Evolutionary conservation across 1,284 basidiomycete species (phyloP).

Genomic region (Ustilago loliicola): DNA sequence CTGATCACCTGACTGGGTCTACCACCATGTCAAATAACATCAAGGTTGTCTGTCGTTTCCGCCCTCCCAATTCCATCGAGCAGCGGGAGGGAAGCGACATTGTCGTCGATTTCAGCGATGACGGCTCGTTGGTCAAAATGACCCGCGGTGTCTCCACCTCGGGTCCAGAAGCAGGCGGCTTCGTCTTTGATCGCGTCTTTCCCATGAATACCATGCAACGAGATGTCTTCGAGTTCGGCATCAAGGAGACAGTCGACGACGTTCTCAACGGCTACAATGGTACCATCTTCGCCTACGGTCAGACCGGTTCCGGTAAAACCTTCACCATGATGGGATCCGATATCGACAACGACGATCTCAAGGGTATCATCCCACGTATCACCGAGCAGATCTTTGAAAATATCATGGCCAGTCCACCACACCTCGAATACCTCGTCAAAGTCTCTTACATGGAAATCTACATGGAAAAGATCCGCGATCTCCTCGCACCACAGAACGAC

Average conservation of each 20-base stretch:
- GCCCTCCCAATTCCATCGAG: slow-evolving; percentile 93
- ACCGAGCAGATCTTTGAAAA: slow-evolving; percentile 99
- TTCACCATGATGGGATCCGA: slow-evolving; percentile 80
- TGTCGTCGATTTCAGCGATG: slow-evolving; percentile 86
- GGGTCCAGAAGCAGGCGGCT: slow-evolving; percentile 79
- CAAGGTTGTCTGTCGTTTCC: slow-evolving; percentile 76
- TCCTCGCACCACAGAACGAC: slow-evolving; percentile 96
- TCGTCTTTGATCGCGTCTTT: slow-evolving; percentile 97
- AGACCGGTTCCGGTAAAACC: slow-evolving; percentile 81
- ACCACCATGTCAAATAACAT: slow-evolving; percentile 64
- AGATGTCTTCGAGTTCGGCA: slow-evolving; percentile 98
- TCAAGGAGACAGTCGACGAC: slow-evolving; percentile 83
- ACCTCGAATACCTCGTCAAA: slow-evolving; percentile 98
- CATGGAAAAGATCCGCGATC: slow-evolving; percentile 93
- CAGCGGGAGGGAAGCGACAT: slow-evolving; percentile 87
- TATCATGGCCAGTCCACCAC: slow-evolving; percentile 93
- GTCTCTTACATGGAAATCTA: slow-evolving; percentile 99
- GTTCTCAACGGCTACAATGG: slow-evolving; percentile 99
- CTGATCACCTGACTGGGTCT: not conserved
- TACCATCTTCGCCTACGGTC: slow-evolving; percentile 90
- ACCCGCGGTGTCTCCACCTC: slow-evolving; percentile 61
- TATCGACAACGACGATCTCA: slow-evolving; percentile 82
- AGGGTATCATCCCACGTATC: slow-evolving; percentile 97
- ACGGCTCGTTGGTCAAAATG: slow-evolving; percentile 83
- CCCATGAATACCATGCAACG: slow-evolving; percentile 90